These are phyloP conservation scores for Cladochytrium tenue DNA, from an alignment of 371 early-diverging fungal species.

Conservation along the genomic window DNA sequence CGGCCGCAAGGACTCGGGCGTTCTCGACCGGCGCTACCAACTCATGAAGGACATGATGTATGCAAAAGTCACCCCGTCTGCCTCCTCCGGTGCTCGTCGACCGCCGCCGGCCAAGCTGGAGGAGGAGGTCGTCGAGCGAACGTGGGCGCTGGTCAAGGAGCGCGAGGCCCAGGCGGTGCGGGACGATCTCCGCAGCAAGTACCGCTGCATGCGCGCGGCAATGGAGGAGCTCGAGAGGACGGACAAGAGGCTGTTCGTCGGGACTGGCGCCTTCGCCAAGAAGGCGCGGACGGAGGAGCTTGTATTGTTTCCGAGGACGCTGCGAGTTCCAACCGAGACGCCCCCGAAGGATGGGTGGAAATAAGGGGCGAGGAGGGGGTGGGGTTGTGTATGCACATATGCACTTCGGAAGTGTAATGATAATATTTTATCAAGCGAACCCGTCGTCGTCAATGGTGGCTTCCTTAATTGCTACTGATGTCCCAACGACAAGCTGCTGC, in stretches of 20 bases:
- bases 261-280: slow-evolving; percentile 19
- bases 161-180: slow-evolving; percentile 30
- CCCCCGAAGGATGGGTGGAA: slow-evolving; percentile 38
- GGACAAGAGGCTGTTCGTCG: slow-evolving; percentile 36
- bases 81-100: neutral
- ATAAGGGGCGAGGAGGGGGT: too few species aligned
- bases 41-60: neutral
- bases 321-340: slow-evolving; percentile 43
- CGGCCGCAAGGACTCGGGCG: neutral
- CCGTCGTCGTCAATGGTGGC: slow-evolving; percentile 7
- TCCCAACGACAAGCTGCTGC: slow-evolving; percentile 38
- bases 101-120: neutral
- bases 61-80: neutral
- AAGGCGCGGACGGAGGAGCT: neutral
- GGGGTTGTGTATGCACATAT: too few species aligned
- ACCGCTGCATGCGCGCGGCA: slow-evolving; percentile 37
- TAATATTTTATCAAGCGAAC: neutral
- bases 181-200: slow-evolving; percentile 27
- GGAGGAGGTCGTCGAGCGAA: slow-evolving; percentile 8
- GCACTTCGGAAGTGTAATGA: too few species aligned
- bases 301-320: slow-evolving; percentile 27
- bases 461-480: slow-evolving; percentile 31
- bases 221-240: slow-evolving; percentile 43
- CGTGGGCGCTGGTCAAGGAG: slow-evolving; percentile 29
- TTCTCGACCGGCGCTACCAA: neutral